Evolutionary conservation across 139 green algal species (phyloP), one percentile per base, ranked within the genome.

Genomic region (Chlamydomonas incerta): DNA sequence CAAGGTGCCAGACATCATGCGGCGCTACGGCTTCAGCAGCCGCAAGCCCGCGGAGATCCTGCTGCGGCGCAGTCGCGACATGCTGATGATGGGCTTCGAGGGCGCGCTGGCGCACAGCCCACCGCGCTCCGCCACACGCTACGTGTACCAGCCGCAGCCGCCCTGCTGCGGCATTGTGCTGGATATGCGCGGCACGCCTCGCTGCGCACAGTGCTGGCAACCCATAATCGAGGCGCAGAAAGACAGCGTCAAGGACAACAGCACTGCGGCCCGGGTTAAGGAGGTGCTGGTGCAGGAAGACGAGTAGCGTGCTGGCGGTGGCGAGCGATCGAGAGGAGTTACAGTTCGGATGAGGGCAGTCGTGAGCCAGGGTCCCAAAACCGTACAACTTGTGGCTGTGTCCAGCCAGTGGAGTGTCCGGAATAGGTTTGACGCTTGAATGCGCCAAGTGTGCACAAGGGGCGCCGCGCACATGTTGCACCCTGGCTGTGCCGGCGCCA

Each of bases 11-110:
- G 80, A 77, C 31, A 77, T 85, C 80, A 85, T 85, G 67, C 23
- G 18, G 17, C 80, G 80, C 23, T 85, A 85, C 67, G 80, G 80
- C 67, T 85, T 85, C 52, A 55, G 24, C 41, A 74, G 9, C 15
- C 80, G 67, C 50, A 85, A 85, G 80, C 67, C 80, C 9, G 80
- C 80, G 0, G 67, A 77, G 50, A 85, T 85, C 47, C 80, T 85
- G 20, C 69, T 71, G 67, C 66, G 67, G 33, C 80, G 80, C 67
- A 41, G 50, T 13, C n/a, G 46, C 8, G 80, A 85, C 80, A 76
- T 85, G 80, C 47, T 85, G 34, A 29, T 17, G 76, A 35, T 83
- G 62, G 80, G 80, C 26, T 85, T 85, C 52, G 80, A 85, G 68
- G 67, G 13, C 33, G 67, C 80, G 52, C 80, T 85, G 66, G 47